Conservation (phyloP, 169 alveolate species). For the Plasmodium relictum region DNA sequence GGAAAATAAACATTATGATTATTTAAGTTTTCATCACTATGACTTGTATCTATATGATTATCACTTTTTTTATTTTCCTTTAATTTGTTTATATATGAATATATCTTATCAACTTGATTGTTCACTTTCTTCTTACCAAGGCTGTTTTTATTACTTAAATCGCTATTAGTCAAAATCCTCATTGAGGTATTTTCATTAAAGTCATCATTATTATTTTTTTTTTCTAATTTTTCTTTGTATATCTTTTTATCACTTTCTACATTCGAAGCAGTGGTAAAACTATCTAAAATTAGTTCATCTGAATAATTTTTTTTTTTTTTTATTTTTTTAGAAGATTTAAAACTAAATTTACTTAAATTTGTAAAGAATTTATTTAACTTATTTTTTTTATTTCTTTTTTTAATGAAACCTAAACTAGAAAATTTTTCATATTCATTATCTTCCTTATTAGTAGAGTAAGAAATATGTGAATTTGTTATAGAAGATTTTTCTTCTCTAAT, state of each 20-base stretch:
- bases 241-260: not conserved
- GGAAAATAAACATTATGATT: not conserved
- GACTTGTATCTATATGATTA: constrained; percentile 12
- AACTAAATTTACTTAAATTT: constrained; percentile 56
- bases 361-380: constrained; percentile 54
- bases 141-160: constrained; percentile 23
- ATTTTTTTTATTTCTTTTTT: constrained; percentile 53
- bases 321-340: constrained; percentile 42
- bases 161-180: constrained; percentile 11
- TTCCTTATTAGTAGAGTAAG: constrained; percentile 41
- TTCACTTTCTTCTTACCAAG: constrained; percentile 15
- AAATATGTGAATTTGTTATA: constrained; percentile 31
- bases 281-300: not conserved
- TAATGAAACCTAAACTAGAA: constrained; percentile 27
- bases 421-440: constrained; percentile 47
- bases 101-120: constrained; percentile 48
- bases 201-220: not conserved
- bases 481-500: constrained; percentile 21
- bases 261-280: constrained; percentile 12
- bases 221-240: constrained; percentile 1
- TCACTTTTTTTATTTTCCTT: constrained; percentile 38
- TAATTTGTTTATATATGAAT: constrained; percentile 57
- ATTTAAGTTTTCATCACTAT: not conserved
- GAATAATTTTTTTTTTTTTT: not conserved
- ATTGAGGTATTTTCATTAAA: constrained; percentile 5